phyloP scores from a whole-genome alignment of 2,329 filamentous ascomycete genomes.

The Aspergillus bombycis region DNA sequence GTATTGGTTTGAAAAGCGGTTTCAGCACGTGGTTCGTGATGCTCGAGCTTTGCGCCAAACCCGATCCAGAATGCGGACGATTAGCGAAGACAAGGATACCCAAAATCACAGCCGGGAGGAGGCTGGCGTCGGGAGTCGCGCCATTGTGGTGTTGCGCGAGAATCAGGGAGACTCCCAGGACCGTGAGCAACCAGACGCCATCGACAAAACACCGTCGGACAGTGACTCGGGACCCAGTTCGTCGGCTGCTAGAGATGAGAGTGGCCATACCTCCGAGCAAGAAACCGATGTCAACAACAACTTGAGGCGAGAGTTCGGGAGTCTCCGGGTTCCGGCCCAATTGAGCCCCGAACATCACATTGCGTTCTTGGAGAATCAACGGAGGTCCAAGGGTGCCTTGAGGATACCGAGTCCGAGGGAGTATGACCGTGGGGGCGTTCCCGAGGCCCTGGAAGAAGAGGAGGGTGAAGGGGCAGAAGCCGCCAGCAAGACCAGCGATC shows the following conservation, averaged over 20 bases:
- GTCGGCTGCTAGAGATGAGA: slow-evolving; percentile 24
- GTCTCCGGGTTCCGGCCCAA: slow-evolving; percentile 56
- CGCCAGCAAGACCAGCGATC: slow-evolving; percentile 27
- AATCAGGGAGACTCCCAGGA: slow-evolving; percentile 32
- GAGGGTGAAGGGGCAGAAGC: slow-evolving; percentile 35
- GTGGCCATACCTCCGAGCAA: slow-evolving; percentile 23
- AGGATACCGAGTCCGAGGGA: slow-evolving; percentile 92
- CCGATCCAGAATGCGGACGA: slow-evolving; percentile 62
- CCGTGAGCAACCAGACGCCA: slow-evolving; percentile 19
- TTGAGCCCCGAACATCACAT: slow-evolving; percentile 77
- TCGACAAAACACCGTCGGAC: slow-evolving; percentile 27
- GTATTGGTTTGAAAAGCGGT: slow-evolving; percentile 98
- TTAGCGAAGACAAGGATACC: slow-evolving; percentile 51
- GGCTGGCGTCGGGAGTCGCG: slow-evolving; percentile 40
- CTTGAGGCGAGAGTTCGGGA: slow-evolving; percentile 42
- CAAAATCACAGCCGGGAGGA: slow-evolving; percentile 37
- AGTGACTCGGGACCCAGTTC: slow-evolving; percentile 30
- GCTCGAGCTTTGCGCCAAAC: slow-evolving; percentile 67
- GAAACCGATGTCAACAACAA: slow-evolving; percentile 13
- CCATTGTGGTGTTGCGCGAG: slow-evolving; percentile 44
- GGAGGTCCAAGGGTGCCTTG: slow-evolving; percentile 73
- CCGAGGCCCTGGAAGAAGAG: slow-evolving; percentile 59
- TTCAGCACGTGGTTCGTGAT: slow-evolving; percentile 79
- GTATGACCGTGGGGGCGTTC: slow-evolving; percentile 78
- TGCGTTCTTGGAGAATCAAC: slow-evolving; percentile 82